phyloP scores from a whole-genome alignment of 345 rosid species.

The Moringa oleifera region DNA sequence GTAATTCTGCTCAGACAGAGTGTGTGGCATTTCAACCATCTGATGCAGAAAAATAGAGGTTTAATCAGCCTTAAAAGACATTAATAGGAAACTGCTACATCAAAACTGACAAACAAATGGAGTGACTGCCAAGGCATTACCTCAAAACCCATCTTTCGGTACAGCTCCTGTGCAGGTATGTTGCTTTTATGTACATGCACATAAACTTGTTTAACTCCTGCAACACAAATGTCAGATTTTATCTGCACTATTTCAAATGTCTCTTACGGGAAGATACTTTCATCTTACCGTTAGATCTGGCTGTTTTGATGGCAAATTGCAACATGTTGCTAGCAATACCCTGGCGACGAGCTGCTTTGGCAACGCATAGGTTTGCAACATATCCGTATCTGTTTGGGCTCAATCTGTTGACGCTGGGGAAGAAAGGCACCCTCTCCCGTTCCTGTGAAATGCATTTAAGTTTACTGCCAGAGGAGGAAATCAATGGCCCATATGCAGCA shows the following conservation, averaged over 20 bases:
- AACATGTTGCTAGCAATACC: conserved; percentile 81
- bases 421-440: conserved; percentile 44
- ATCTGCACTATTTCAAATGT: neutral
- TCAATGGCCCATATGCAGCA: neutral
- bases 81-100: neutral
- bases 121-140: conserved; percentile 28
- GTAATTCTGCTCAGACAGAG: conserved; percentile 48
- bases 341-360: conserved; percentile 79
- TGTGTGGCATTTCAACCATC: conserved; percentile 56
- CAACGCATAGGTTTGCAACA: conserved; percentile 71
- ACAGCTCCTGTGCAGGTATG: conserved; percentile 55
- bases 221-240: conserved; percentile 14
- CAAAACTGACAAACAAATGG: conserved; percentile 6
- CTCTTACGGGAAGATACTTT: neutral
- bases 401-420: conserved; percentile 34
- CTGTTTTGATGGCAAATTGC: conserved; percentile 52
- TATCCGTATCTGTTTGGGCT: conserved; percentile 59
- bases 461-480: conserved; percentile 7
- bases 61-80: conserved; percentile 7
- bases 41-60: conserved; percentile 20
- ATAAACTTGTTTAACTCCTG: conserved; percentile 60
- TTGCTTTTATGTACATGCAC: conserved; percentile 76
- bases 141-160: conserved; percentile 65
- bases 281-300: conserved; percentile 56
- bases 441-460: conserved; percentile 45